These are phyloP conservation scores for Pseudocercospora ulei DNA, from an alignment of 2,329 filamentous ascomycete species.

Conservation along the genomic window DNA sequence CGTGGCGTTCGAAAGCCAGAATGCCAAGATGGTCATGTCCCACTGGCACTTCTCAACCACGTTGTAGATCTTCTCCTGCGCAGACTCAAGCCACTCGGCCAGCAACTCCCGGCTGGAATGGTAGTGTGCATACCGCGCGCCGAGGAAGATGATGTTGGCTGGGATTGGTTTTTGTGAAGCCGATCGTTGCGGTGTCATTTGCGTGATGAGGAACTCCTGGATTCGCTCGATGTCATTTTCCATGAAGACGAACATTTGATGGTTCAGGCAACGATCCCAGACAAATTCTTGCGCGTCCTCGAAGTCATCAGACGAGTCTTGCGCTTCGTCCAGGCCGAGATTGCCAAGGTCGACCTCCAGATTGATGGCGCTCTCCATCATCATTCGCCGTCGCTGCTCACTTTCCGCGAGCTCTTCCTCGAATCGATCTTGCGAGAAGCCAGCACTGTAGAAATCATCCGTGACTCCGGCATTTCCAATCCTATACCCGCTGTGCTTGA, in stretches of 20 bases:
- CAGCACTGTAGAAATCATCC: slow-evolving; percentile 89
- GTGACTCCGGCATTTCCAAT: slow-evolving; percentile 69
- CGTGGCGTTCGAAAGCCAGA: slow-evolving; percentile 97
- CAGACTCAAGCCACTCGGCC: slow-evolving; percentile 66
- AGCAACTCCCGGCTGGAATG: slow-evolving; percentile 81
- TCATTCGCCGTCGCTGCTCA: slow-evolving; percentile 91
- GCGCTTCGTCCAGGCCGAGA: slow-evolving; percentile 87
- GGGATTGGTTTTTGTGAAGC: slow-evolving; percentile 96
- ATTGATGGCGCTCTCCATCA: slow-evolving; percentile 97
- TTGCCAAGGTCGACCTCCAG: slow-evolving; percentile 94
- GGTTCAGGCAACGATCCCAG: slow-evolving; percentile 86
- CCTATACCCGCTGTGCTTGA: slow-evolving; percentile 87
- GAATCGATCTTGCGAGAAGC: slow-evolving; percentile 84
- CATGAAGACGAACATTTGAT: slow-evolving; percentile 99
- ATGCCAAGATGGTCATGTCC: slow-evolving; percentile 99
- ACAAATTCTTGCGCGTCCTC: slow-evolving; percentile 91
- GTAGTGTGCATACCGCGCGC: slow-evolving; percentile 91
- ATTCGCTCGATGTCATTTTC: slow-evolving; percentile 86
- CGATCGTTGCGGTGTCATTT: slow-evolving; percentile 92
- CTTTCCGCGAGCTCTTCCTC: slow-evolving; percentile 97
- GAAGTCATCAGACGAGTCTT: slow-evolving; percentile 77
- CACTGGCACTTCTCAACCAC: slow-evolving; percentile 93
- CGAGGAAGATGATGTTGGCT: slow-evolving; percentile 92
- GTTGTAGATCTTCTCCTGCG: slow-evolving; percentile 93
- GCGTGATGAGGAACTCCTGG: slow-evolving; percentile 89